phyloP scores from a whole-genome alignment of 2,329 filamentous ascomycete species.

The Ceratocystis harringtonii region DNA sequence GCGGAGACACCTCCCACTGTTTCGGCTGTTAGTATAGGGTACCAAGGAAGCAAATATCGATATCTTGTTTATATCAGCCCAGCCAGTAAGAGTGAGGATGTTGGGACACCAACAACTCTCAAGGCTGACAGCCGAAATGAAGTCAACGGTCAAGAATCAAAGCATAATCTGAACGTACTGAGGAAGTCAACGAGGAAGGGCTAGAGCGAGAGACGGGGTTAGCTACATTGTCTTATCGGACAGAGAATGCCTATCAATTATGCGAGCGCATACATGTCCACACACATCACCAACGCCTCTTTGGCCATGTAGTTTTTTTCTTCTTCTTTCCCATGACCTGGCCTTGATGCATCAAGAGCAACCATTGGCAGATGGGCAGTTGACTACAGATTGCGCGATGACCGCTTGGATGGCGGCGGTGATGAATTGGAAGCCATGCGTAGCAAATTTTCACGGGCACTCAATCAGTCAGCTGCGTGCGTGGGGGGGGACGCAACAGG shows the following conservation, averaged over 20 bases:
- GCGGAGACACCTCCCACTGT: slow-evolving; percentile 99
- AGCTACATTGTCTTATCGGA: not conserved
- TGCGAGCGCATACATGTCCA: not conserved
- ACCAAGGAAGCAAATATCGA: not conserved
- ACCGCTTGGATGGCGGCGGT: not conserved
- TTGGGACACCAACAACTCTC: not conserved
- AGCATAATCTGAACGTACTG: slow-evolving; percentile 54
- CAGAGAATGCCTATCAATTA: not conserved
- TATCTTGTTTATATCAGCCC: not conserved
- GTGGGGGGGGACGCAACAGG: not conserved
- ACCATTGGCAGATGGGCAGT: not conserved
- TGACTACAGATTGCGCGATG: not conserved
- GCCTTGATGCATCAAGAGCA: not conserved
- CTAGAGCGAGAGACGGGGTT: slow-evolving; percentile 28
- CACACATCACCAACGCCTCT: not conserved
- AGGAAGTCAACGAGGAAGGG: slow-evolving; percentile 97
- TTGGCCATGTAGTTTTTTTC: not conserved
- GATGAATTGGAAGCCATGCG: not conserved
- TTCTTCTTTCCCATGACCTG: not conserved
- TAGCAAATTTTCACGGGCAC: not conserved
- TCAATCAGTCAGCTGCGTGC: not conserved
- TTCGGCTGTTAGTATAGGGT: slow-evolving; percentile 21
- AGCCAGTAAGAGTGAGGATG: not conserved
- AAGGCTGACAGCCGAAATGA: not conserved
- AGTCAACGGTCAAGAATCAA: not conserved